A percentile compares a stretch with the other conserved stretches of the same genome.
Evolutionary conservation across 495 filamentous ascomycete species (phyloP).

Genomic region (Penicillium subrubescens): DNA sequence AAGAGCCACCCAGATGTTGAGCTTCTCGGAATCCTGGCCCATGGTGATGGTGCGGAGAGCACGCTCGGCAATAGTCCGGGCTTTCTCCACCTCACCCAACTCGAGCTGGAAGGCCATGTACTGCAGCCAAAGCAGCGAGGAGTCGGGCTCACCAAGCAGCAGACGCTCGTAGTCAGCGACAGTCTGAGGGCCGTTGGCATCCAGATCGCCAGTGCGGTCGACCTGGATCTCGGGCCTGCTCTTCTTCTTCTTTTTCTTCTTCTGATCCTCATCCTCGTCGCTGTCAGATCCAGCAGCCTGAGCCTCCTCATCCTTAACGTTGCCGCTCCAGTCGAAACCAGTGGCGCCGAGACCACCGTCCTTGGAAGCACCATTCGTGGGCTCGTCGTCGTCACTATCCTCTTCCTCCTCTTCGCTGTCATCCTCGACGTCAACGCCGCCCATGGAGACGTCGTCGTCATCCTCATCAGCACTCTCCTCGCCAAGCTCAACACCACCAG

Average conservation of each 20-base stretch:
- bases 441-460: constrained; percentile 40
- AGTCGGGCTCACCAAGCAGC: constrained; percentile 86
- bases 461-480: constrained; percentile 38
- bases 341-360: constrained; percentile 66
- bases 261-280: constrained; percentile 54
- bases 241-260: constrained; percentile 76
- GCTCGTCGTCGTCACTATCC: constrained; percentile 30
- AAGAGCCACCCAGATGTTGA: constrained; percentile 92
- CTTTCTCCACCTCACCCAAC: constrained; percentile 80
- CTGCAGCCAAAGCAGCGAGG: constrained; percentile 84
- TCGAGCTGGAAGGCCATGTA: constrained; percentile 98
- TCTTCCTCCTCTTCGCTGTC: constrained; percentile 45
- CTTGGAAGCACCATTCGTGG: constrained; percentile 27
- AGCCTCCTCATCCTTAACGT: constrained; percentile 46
- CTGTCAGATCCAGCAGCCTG: constrained; percentile 44
- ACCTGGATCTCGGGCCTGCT: constrained; percentile 79
- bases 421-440: constrained; percentile 56
- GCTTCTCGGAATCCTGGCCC: constrained; percentile 82
- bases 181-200: constrained; percentile 87
- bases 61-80: constrained; percentile 84
- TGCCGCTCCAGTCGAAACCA: constrained; percentile 87
- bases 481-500: constrained; percentile 49
- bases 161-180: constrained; percentile 90
- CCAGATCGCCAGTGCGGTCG: constrained; percentile 86
- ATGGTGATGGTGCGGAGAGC: constrained; percentile 88